phyloP scores from a whole-genome alignment of 495 filamentous ascomycete genomes.

The Daldinia grandis region DNA sequence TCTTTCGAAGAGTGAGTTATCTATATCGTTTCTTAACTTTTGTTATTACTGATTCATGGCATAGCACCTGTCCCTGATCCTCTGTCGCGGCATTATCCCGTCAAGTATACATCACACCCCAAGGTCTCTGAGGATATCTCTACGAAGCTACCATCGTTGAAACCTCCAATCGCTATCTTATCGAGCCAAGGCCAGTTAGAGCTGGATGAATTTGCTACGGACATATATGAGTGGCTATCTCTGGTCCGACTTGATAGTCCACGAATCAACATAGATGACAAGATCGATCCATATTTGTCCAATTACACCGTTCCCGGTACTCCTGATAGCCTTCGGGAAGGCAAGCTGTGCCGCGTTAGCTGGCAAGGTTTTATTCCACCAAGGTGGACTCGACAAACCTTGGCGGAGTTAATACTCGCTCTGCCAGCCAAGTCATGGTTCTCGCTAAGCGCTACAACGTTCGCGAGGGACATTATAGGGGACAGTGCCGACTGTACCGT shows the following conservation, averaged over 20 bases:
- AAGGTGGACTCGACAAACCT: conserved; percentile 53
- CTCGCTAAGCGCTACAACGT: conserved; percentile 56
- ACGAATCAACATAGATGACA: conserved; percentile 70
- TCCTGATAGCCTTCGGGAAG: conserved; percentile 32
- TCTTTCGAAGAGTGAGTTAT: conserved; percentile 53
- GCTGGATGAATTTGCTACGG: conserved; percentile 67
- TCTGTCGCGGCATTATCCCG: conserved; percentile 63
- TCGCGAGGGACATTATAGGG: conserved; percentile 52
- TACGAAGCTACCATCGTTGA: conserved; percentile 60
- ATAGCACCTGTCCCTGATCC: conserved; percentile 58
- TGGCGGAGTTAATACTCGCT: conserved; percentile 51
- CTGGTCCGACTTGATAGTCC: conserved; percentile 76
- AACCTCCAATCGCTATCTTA: conserved; percentile 51
- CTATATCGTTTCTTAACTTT: not conserved
- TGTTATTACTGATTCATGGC: conserved; percentile 8
- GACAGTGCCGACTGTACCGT: conserved; percentile 58
- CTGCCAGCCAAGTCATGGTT: conserved; percentile 60
- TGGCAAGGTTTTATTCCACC: conserved; percentile 63
- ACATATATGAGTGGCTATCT: conserved; percentile 85
- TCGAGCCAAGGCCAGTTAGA: conserved; percentile 50
- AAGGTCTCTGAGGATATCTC: conserved; percentile 44
- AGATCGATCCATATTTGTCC: conserved; percentile 80
- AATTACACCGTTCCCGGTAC: conserved; percentile 75
- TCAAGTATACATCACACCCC: conserved; percentile 52
- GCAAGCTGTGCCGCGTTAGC: conserved; percentile 58